Evolutionary conservation across 2,329 filamentous ascomycete genomes (phyloP).

Genomic region (Penicillium rolfsii): DNA sequence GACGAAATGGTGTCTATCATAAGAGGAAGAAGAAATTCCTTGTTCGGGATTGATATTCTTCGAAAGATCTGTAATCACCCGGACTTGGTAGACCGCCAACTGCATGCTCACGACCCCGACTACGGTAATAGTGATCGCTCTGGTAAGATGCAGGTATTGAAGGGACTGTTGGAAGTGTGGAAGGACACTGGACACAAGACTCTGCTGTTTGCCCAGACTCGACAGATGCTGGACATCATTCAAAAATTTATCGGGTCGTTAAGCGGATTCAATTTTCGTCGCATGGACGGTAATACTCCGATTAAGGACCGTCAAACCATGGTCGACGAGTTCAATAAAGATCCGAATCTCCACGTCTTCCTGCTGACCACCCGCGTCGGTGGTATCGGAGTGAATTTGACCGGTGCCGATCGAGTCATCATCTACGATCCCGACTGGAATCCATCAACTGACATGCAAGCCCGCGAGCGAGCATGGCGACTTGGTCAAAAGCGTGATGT

Average conservation of each 20-base stretch:
- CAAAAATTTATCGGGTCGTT: slow-evolving; percentile 75
- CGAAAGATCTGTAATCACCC: slow-evolving; percentile 98
- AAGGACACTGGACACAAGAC: slow-evolving; percentile 92
- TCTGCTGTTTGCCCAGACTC: slow-evolving; percentile 87
- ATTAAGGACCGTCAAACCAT: slow-evolving; percentile 87
- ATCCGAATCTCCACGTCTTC: slow-evolving; percentile 80
- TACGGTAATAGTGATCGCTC: slow-evolving; percentile 81
- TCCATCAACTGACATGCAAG: slow-evolving; percentile 93
- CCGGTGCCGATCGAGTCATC: slow-evolving; percentile 92
- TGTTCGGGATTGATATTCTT: slow-evolving; percentile 88
- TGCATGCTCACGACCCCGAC: slow-evolving; percentile 59
- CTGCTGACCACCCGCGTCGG: slow-evolving; percentile 94
- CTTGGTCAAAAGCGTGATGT: slow-evolving; percentile 94
- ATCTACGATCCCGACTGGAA: slow-evolving; percentile 99
- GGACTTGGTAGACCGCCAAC: slow-evolving; percentile 74
- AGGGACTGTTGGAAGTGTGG: slow-evolving; percentile 85
- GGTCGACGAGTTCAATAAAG: slow-evolving; percentile 89
- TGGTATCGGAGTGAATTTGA: slow-evolving; percentile 90
- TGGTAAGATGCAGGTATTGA: slow-evolving; percentile 94
- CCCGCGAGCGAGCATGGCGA: slow-evolving; percentile 92
- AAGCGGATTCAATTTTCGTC: slow-evolving; percentile 72
- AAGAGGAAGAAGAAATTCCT: slow-evolving; percentile 71
- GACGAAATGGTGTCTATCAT: slow-evolving; percentile 85
- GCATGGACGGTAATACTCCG: slow-evolving; percentile 92
- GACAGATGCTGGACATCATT: slow-evolving; percentile 93